phyloP scores from a whole-genome alignment of 495 filamentous ascomycete species.

The Hypoxylon subgilvum region DNA sequence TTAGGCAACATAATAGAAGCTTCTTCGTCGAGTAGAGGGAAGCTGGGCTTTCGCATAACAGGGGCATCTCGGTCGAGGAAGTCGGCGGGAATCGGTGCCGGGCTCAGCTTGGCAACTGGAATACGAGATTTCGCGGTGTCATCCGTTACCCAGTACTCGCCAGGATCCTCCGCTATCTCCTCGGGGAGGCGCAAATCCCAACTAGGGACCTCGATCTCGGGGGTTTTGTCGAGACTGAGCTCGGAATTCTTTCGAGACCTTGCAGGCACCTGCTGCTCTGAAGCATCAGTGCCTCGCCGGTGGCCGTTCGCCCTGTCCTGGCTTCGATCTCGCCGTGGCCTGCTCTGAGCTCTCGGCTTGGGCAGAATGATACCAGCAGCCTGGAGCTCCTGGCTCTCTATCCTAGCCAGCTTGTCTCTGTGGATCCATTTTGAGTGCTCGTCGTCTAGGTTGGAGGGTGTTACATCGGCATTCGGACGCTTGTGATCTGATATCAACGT shows the following conservation, averaged over 20 bases:
- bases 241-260: conserved; percentile 58
- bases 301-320: conserved; percentile 37
- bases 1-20: conserved; percentile 60
- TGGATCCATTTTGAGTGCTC: conserved; percentile 90
- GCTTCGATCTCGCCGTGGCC: conserved; percentile 55
- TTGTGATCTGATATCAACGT: conserved; percentile 26
- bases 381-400: conserved; percentile 91
- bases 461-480: conserved; percentile 20
- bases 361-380: conserved; percentile 79
- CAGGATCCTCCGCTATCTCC: conserved; percentile 74
- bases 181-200: conserved; percentile 82
- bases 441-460: conserved; percentile 40
- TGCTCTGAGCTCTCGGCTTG: conserved; percentile 64
- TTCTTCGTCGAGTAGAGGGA: conserved; percentile 57
- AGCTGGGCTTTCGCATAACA: conserved; percentile 64
- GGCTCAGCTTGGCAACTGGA: conserved; percentile 78
- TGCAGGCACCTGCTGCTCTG: conserved; percentile 38
- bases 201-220: conserved; percentile 39
- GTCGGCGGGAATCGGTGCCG: conserved; percentile 72
- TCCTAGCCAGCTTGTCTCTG: conserved; percentile 89
- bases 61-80: conserved; percentile 75
- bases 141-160: conserved; percentile 50
- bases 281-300: conserved; percentile 56
- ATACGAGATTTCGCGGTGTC: conserved; percentile 70
- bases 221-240: conserved; percentile 42